Percentiles rank a stretch among this genome's conserved stretches.
Conservation (phyloP, 2,329 filamentous ascomycete species). For the Paraconiothyrium sp. region DNA sequence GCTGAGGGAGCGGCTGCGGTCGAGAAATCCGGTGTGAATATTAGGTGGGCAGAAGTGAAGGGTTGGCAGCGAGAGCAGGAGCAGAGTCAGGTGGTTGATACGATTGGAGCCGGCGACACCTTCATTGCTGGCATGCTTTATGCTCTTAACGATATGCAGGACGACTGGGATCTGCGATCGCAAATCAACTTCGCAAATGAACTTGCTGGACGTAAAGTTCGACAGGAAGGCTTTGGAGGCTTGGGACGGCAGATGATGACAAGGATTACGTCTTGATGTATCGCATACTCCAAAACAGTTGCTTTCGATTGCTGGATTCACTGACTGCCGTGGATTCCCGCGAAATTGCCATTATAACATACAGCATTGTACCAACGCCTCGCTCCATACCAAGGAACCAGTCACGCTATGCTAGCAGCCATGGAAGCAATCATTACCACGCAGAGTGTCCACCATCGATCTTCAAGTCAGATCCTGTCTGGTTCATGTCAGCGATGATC, state of each 20-base stretch:
- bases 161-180: conserved; percentile 59
- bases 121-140: conserved; percentile 78
- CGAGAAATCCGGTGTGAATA: conserved; percentile 23
- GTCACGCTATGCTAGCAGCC: not conserved
- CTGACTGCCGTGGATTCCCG: too few relatives aligned
- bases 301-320: too few relatives aligned
- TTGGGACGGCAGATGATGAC: conserved; percentile 18
- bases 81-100: conserved; percentile 54
- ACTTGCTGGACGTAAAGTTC: conserved; percentile 73
- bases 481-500: conserved; percentile 16
- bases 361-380: not conserved
- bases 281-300: too few relatives aligned
- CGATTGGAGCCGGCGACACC: conserved; percentile 78
- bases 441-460: conserved; percentile 52
- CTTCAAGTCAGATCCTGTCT: conserved; percentile 49
- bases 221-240: conserved; percentile 68
- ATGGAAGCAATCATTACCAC: conserved; percentile 36
- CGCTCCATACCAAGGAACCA: not conserved
- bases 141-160: conserved; percentile 61
- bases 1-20: conserved; percentile 62
- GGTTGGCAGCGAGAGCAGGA: too few relatives aligned
- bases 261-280: too few relatives aligned
- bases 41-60: too few relatives aligned
- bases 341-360: not conserved
- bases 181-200: conserved; percentile 70